phyloP scores from a whole-genome alignment of 257 asterid genomes.

The Solanum arcanum region DNA sequence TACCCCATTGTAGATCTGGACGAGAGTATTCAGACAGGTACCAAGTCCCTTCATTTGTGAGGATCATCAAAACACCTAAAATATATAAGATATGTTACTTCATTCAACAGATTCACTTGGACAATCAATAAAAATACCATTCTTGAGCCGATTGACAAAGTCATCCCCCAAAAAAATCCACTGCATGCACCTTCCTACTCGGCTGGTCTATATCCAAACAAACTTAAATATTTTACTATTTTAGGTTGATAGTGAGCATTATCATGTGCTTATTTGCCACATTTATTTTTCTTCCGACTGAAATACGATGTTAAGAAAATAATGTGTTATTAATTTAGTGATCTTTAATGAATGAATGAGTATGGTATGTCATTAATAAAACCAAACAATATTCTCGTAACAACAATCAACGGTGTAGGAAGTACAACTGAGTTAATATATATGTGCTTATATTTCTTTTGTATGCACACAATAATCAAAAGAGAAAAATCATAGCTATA shows the following conservation, averaged over 20 bases:
- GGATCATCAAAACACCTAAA: no score
- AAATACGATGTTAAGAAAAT: no score
- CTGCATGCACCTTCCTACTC: no score
- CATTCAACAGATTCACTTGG: background rate
- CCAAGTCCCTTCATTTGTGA: no score
- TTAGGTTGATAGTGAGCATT: no score
- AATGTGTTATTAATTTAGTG: no score
- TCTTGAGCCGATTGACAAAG: background rate
- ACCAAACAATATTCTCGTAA: conserved; percentile 48
- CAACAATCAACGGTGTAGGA: conserved; percentile 61
- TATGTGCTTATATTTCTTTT: conserved; percentile 39
- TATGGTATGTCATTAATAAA: conserved; percentile 81
- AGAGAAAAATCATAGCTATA: background rate
- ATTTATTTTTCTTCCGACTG: no score
- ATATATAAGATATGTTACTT: background rate
- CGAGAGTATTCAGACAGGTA: no score
- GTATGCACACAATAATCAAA: conserved; percentile 43
- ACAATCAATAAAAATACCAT: background rate
- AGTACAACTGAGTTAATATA: conserved; percentile 38
- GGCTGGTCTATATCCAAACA: no score
- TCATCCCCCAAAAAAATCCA: background rate
- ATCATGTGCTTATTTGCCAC: no score
- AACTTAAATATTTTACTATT: no score
- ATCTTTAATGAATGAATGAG: conserved; percentile 15
- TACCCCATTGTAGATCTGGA: no score